phyloP scores from a whole-genome alignment of 305 asterid genomes.

The Euphrasia arctica region DNA sequence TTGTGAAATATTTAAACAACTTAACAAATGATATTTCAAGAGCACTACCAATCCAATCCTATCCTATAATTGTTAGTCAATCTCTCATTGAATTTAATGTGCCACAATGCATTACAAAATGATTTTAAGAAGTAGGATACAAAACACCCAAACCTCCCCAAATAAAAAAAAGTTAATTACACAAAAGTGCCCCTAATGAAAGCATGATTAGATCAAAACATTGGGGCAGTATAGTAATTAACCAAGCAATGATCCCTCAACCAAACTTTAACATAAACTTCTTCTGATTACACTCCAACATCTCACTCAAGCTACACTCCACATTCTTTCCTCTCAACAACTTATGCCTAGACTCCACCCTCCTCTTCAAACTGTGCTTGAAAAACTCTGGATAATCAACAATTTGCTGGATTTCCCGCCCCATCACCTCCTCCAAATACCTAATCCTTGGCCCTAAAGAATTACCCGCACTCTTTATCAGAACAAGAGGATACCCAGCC shows the following conservation, averaged over 20 bases:
- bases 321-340: slow-evolving; percentile 51
- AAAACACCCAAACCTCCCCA: background rate
- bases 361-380: slow-evolving; percentile 85
- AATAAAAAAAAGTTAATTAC: too few species aligned
- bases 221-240: background rate
- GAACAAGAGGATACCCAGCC: slow-evolving; percentile 77
- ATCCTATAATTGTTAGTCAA: too few species aligned
- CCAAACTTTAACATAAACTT: slow-evolving; percentile 73
- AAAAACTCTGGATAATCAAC: slow-evolving; percentile 85
- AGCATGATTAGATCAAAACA: background rate
- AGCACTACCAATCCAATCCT: too few species aligned
- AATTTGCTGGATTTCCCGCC: slow-evolving; percentile 63
- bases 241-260: slow-evolving; percentile 32
- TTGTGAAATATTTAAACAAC: too few species aligned
- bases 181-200: background rate
- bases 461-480: slow-evolving; percentile 74
- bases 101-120: background rate
- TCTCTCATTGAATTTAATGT: background rate
- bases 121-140: background rate
- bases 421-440: slow-evolving; percentile 83
- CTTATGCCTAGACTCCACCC: slow-evolving; percentile 69
- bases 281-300: slow-evolving; percentile 87
- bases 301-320: slow-evolving; percentile 77
- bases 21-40: too few species aligned
- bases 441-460: slow-evolving; percentile 83